These are phyloP conservation scores for Chalciporus piperatus DNA, from an alignment of 768 basidiomycete genomes.

Conservation along the genomic window DNA sequence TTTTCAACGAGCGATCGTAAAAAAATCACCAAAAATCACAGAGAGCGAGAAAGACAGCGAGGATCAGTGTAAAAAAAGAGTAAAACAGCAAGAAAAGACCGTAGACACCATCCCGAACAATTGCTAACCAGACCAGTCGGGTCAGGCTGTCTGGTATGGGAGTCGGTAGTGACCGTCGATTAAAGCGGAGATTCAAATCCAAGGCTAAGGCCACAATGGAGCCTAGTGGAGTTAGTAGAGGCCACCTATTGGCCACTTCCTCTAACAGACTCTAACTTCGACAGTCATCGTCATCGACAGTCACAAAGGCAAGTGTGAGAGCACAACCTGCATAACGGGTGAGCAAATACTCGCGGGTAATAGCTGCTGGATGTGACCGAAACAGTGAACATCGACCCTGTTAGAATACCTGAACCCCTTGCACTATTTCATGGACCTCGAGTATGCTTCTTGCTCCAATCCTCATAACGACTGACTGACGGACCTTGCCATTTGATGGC, in stretches of 20 bases:
- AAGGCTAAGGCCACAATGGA: neutral
- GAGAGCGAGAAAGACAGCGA: constrained; percentile 1
- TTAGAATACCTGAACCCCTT: neutral
- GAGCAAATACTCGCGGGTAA: neutral
- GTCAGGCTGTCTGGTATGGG: neutral
- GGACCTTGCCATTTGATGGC: neutral
- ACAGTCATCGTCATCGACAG: too few relatives aligned
- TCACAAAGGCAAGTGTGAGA: too few relatives aligned
- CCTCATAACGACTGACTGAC: neutral
- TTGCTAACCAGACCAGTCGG: constrained; percentile 16
- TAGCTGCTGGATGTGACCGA: neutral
- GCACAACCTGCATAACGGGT: neutral
- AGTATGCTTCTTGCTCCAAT: neutral
- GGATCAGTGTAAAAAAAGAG: neutral
- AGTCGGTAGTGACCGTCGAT: neutral
- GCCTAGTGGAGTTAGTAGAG: neutral
- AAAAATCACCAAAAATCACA: constrained; percentile 4
- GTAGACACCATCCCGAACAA: neutral
- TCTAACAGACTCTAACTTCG: too few relatives aligned
- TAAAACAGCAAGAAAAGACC: neutral
- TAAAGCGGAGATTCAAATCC: constrained; percentile 19
- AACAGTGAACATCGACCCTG: neutral
- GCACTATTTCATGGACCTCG: neutral
- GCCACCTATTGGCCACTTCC: too few relatives aligned
- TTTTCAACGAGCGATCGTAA: constrained; percentile 27